phyloP scores from a whole-genome alignment of 768 basidiomycete species.

The Suillus subaureus region DNA sequence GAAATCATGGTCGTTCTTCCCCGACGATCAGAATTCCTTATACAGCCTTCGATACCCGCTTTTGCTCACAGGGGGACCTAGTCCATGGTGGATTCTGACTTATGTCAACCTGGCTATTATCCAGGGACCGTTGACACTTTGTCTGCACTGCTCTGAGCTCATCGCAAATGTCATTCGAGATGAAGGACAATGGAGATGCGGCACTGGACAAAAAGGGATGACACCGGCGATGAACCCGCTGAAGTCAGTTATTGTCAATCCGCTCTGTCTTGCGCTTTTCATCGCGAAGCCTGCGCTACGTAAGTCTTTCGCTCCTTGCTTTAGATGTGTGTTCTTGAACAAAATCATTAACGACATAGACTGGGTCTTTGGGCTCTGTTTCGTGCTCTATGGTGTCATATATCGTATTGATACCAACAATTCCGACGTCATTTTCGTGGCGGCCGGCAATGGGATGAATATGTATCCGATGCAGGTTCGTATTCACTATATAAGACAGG shows the following conservation, averaged over 20 bases:
- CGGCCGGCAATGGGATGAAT: no score
- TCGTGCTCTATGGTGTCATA: no score
- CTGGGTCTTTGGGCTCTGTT: slow-evolving; percentile 30
- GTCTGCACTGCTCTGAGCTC: slow-evolving; percentile 31
- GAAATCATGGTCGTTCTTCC: slow-evolving; percentile 29
- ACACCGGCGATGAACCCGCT: slow-evolving; percentile 24
- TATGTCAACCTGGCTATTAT: slow-evolving; percentile 29
- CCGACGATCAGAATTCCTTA: slow-evolving; percentile 20
- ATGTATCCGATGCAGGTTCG: background rate
- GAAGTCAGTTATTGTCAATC: slow-evolving; percentile 22
- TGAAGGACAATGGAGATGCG: slow-evolving; percentile 28
- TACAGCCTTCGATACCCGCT: slow-evolving; percentile 3
- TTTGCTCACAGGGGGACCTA: slow-evolving; percentile 4
- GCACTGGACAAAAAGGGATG: slow-evolving; percentile 18
- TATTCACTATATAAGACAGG: background rate
- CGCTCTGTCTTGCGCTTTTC: slow-evolving; percentile 20
- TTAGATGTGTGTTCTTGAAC: background rate
- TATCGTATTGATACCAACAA: no score
- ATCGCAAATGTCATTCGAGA: slow-evolving; percentile 31
- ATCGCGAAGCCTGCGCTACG: slow-evolving; percentile 26
- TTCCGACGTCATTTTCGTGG: no score
- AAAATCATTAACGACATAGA: slow-evolving; percentile 17
- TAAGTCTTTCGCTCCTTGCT: slow-evolving; percentile 13
- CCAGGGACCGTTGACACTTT: slow-evolving; percentile 32
- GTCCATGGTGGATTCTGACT: slow-evolving; percentile 25